Percentiles rank a stretch among this genome's conserved stretches.
Conservation (phyloP, 371 early-diverging fungal species). For the Apophysomyces ossiformis region DNA sequence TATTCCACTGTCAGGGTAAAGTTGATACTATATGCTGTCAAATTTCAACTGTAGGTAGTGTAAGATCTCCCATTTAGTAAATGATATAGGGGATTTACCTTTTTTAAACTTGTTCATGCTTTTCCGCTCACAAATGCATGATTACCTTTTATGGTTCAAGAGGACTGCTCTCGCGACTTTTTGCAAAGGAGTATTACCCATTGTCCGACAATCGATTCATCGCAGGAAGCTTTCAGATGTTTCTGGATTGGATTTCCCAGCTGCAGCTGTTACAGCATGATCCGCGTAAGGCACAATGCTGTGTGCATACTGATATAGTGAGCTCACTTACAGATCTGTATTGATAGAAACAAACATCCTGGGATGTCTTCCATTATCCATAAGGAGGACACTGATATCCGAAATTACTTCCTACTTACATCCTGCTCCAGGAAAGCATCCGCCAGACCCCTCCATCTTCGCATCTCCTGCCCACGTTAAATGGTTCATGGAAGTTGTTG, state of each 20-base stretch:
- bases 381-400: slow-evolving; percentile 63
- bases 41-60: too few relatives aligned
- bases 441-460: slow-evolving; percentile 59
- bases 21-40: too few relatives aligned
- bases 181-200: slow-evolving; percentile 6
- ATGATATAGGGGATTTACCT: too few relatives aligned
- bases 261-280: slow-evolving; percentile 69
- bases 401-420: slow-evolving; percentile 66
- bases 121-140: too few relatives aligned
- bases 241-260: slow-evolving; percentile 73
- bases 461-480: slow-evolving; percentile 74
- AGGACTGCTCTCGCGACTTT: neutral
- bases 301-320: neutral
- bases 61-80: too few relatives aligned
- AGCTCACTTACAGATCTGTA: slow-evolving; percentile 4
- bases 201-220: slow-evolving; percentile 8
- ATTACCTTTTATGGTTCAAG: too few relatives aligned
- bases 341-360: slow-evolving; percentile 70
- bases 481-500: slow-evolving; percentile 86
- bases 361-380: slow-evolving; percentile 65
- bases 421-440: slow-evolving; percentile 41
- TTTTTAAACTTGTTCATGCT: too few relatives aligned
- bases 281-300: slow-evolving; percentile 54
- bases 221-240: slow-evolving; percentile 49
- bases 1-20: too few relatives aligned